phyloP scores from a whole-genome alignment of 2,329 filamentous ascomycete species.

The Epichloe elymi region DNA sequence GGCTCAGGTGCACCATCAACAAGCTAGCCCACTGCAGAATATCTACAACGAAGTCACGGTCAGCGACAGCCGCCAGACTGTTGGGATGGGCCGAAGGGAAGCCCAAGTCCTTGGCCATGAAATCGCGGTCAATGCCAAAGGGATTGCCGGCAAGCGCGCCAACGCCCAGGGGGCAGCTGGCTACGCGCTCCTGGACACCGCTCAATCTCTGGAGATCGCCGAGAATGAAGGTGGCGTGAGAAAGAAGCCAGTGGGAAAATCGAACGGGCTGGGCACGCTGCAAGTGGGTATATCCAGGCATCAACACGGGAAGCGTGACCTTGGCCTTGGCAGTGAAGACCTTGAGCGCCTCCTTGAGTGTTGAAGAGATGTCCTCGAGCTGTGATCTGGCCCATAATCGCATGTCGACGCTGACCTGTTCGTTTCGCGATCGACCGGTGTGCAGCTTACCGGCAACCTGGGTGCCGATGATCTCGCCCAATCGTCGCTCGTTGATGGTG shows the following conservation, averaged over 20 bases:
- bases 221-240: constrained; percentile 12
- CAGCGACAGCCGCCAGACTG: constrained; percentile 55
- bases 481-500: constrained; percentile 41
- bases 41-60: constrained; percentile 62
- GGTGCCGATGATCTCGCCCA: constrained; percentile 55
- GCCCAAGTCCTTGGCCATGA: constrained; percentile 46
- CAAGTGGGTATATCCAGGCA: constrained; percentile 17
- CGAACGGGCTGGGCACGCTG: constrained; percentile 15
- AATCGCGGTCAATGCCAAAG: constrained; percentile 19
- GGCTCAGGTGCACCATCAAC: constrained; percentile 9
- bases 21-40: constrained; percentile 30
- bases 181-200: constrained; percentile 12
- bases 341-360: background rate
- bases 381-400: constrained; percentile 42
- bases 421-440: constrained; percentile 56
- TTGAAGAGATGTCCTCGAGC: constrained; percentile 10
- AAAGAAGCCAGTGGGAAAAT: constrained; percentile 13
- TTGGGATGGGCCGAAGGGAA: constrained; percentile 58
- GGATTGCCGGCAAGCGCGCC: constrained; percentile 15
- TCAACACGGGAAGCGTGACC: constrained; percentile 8
- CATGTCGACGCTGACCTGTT: constrained; percentile 64
- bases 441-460: constrained; percentile 41
- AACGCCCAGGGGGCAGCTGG: constrained; percentile 15
- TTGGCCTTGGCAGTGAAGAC: background rate
- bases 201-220: constrained; percentile 15